Percentiles rank a stretch among this genome's conserved stretches.
phyloP scores from a whole-genome alignment of 1,284 basidiomycete genomes.

The Taiwanofungus camphoratus region DNA sequence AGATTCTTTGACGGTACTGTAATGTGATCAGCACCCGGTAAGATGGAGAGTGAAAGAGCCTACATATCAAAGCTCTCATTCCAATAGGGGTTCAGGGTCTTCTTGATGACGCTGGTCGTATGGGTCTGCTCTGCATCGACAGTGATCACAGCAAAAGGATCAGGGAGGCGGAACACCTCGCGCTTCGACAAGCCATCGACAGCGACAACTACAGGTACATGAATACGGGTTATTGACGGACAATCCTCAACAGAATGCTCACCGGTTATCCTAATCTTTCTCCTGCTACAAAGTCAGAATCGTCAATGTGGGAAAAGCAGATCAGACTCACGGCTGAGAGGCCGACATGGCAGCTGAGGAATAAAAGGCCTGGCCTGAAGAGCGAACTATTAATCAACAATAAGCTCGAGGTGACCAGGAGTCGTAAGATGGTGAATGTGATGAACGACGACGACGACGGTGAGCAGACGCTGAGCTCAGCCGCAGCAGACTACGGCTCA shows the following conservation, averaged over 20 bases:
- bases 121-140: slow-evolving; percentile 95
- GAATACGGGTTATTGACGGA: slow-evolving; percentile 4
- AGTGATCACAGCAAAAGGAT: slow-evolving; percentile 94
- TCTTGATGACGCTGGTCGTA: slow-evolving; percentile 83
- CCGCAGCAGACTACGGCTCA: too few relatives aligned
- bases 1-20: slow-evolving; percentile 80
- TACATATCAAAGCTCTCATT: slow-evolving; percentile 93
- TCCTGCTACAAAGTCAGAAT: slow-evolving; percentile 23
- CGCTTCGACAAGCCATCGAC: slow-evolving; percentile 87
- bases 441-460: too few relatives aligned
- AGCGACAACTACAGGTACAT: slow-evolving; percentile 61
- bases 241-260: neutral
- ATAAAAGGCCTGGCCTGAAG: slow-evolving; percentile 1
- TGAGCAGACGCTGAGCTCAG: too few relatives aligned
- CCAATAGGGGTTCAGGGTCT: slow-evolving; percentile 88
- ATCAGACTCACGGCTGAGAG: slow-evolving; percentile 20
- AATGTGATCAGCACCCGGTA: slow-evolving; percentile 2
- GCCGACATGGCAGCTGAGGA: slow-evolving; percentile 21
- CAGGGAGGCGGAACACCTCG: slow-evolving; percentile 88
- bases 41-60: slow-evolving; percentile 22
- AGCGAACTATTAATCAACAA: neutral
- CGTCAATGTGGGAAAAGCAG: neutral
- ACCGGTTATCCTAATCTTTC: slow-evolving; percentile 37
- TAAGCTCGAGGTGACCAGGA: neutral
- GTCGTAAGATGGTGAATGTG: neutral